A percentile compares a stretch with the other conserved stretches of the same genome.
Conservation (phyloP, 129 eudicot species). For the Artemisia tridentata region DNA sequence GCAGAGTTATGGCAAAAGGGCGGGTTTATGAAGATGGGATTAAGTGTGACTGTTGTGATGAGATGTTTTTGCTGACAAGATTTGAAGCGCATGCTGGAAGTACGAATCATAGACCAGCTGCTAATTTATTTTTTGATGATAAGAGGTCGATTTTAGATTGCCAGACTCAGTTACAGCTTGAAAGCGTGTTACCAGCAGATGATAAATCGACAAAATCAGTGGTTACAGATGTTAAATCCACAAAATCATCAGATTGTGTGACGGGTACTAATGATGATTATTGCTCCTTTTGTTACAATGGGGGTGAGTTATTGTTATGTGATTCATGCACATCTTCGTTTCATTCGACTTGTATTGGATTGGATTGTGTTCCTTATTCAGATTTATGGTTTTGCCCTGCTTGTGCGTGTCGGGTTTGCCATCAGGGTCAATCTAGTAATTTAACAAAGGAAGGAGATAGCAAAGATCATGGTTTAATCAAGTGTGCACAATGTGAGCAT, state of each 20-base stretch:
- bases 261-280: constrained; percentile 34
- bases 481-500: constrained; percentile 70
- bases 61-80: constrained; percentile 38
- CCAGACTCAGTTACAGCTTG: constrained; percentile 26
- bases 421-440: constrained; percentile 29
- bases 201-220: constrained; percentile 1
- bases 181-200: background rate
- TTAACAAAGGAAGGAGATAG: constrained; percentile 9
- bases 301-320: constrained; percentile 62
- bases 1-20: constrained; percentile 38
- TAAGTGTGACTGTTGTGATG: constrained; percentile 57
- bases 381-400: constrained; percentile 72
- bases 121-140: constrained; percentile 58
- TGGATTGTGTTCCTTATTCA: constrained; percentile 30
- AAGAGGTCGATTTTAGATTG: constrained; percentile 59
- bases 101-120: constrained; percentile 59
- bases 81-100: constrained; percentile 89
- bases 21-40: constrained; percentile 53
- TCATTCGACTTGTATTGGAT: constrained; percentile 62
- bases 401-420: constrained; percentile 72
- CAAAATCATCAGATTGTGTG: background rate
- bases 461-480: constrained; percentile 21
- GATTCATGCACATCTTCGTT: constrained; percentile 74
- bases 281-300: constrained; percentile 59
- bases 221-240: background rate